phyloP scores from a whole-genome alignment of 2,329 filamentous ascomycete genomes.

The Cladosporium sp. region DNA sequence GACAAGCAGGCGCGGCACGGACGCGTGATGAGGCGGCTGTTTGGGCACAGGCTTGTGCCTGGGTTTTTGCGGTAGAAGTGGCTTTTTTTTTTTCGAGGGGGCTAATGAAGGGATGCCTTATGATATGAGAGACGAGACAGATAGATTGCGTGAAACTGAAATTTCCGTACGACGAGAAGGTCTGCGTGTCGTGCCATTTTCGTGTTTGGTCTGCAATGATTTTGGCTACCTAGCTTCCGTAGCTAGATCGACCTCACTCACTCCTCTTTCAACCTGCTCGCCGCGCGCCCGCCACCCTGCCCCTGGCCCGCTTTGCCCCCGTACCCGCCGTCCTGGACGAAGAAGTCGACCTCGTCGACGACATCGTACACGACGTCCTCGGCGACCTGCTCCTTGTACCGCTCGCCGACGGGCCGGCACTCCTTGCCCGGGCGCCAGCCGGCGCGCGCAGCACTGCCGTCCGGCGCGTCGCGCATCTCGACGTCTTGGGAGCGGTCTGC shows the following conservation, averaged over 20 bases:
- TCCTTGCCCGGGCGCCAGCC: slow-evolving; percentile 28
- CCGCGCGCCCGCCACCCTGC: background rate
- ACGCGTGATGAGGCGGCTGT: slow-evolving; percentile 3
- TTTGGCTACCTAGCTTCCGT: too few relatives aligned
- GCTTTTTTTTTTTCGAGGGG: background rate
- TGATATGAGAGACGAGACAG: background rate
- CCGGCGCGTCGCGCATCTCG: slow-evolving; percentile 32
- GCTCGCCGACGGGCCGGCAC: slow-evolving; percentile 61
- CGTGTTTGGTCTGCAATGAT: too few relatives aligned
- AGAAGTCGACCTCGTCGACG: slow-evolving; percentile 90
- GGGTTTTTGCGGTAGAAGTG: slow-evolving; percentile 5
- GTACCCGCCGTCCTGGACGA: slow-evolving; percentile 59
- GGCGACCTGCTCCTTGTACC: slow-evolving; percentile 87
- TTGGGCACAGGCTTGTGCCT: slow-evolving; percentile 6
- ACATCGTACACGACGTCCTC: slow-evolving; percentile 93
- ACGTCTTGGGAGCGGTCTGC: slow-evolving; percentile 1
- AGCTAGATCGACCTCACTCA: background rate
- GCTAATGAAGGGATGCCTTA: background rate
- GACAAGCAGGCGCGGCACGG: slow-evolving; percentile 7
- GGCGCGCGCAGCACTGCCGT: slow-evolving; percentile 15
- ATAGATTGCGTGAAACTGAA: too few relatives aligned
- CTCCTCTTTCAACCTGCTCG: slow-evolving; percentile 1
- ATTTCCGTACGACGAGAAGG: background rate
- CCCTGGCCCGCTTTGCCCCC: slow-evolving; percentile 16
- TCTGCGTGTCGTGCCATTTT: background rate